Conservation (phyloP, 495 filamentous ascomycete species). For the Neurospora africana region DNA sequence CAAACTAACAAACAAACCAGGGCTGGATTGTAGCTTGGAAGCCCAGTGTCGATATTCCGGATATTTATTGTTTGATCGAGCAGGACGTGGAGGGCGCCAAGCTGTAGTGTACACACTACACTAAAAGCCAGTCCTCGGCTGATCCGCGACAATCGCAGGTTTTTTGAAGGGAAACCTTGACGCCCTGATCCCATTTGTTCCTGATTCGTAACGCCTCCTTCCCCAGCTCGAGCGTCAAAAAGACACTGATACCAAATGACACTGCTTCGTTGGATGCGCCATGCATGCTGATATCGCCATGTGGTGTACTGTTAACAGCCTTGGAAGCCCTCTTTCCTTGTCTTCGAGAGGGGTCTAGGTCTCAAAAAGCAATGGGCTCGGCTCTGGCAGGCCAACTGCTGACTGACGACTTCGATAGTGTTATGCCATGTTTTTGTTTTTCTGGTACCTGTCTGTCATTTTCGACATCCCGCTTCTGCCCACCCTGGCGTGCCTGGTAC, state of each 20-base stretch:
- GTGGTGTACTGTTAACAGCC: neutral
- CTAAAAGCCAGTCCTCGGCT: slow-evolving; percentile 1
- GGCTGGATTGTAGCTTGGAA: no score
- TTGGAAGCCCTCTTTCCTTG: neutral
- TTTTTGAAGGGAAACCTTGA: neutral
- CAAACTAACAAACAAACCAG: no score
- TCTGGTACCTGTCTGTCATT: neutral
- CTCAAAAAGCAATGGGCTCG: neutral
- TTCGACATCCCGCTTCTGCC: neutral
- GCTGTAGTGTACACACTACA: no score
- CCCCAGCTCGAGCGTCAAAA: neutral
- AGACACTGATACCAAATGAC: neutral
- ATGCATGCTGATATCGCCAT: neutral
- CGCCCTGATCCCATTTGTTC: neutral
- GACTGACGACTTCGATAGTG: neutral
- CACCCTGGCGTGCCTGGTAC: neutral
- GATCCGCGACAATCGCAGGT: neutral
- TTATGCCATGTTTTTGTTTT: neutral
- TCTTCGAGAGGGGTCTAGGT: neutral
- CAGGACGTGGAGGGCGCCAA: neutral
- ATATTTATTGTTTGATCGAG: neutral
- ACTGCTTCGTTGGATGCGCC: neutral
- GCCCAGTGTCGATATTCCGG: slow-evolving; percentile 1
- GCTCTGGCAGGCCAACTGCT: neutral
- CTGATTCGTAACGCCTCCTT: neutral